Base-by-base conservation (phyloP, 2,329 filamentous ascomycete genomes). In the Sporothrix euskadiensis region DNA sequence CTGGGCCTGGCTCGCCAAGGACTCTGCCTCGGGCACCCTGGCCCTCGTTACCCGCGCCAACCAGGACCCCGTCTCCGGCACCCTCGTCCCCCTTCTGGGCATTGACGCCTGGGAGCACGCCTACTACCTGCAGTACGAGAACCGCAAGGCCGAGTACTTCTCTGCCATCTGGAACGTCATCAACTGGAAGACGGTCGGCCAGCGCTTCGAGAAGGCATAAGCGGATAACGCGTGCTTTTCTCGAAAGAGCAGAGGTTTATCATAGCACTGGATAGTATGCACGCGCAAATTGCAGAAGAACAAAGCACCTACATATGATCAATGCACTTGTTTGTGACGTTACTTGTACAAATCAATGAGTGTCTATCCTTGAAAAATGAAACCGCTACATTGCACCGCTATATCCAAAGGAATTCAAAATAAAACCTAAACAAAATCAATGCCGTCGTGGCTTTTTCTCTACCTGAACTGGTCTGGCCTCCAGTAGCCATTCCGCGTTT, bases 101-200 rank as follows among this genome's bases (percentile, higher is more conserved):
- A 91, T 98, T 79, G 94, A 98, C 85, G 94, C 94, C 72, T 97
- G 94, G 94, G 94, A 97, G 87, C 94, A 97, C 84, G 94, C 94
- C 71, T 97, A 97, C 87, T 97, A 97, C 85, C 87, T 97, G 75
- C 93, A 97, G 86, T 97, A 97, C 85, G 89, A 97, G 89, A 97
- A 97, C 88, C 91, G 94, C 83, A 97, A 97, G 90, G 94, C 92
- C 73, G 94, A 97, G 85, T 97, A 97, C 87, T 97, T 97, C 84
- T 88, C 88, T 79, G 93, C 93, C 74, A 92, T 97, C 81, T 97
- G 94, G 94, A 93, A 97, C 78, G 94, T 97, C 69, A 86, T 97
- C 83, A 97, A 97, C 90, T 98, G 94, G 94, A 94, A 94, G 88
- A 89, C 92, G 44, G 94, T 94, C 61, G 90, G 92, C 82, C 89